Base-by-base conservation (phyloP, 192 early-diverging fungal genomes). In the Coemansia sp. region DNA sequence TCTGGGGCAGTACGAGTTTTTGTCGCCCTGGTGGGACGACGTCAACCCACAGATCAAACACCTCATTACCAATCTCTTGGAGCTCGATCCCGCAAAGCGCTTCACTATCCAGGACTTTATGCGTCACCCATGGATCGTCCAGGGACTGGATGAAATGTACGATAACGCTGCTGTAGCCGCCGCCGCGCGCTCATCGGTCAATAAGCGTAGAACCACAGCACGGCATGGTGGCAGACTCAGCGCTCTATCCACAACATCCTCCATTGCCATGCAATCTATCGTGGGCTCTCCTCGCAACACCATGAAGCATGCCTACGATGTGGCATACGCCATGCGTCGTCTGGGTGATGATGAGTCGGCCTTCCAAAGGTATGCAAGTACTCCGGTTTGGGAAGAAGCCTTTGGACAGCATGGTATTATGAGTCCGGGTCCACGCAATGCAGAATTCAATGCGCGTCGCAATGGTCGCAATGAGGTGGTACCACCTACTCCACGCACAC, bases 1-100 rank as follows among this genome's bases (percentile, higher is more conserved):
- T 1, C 77, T 81, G 41, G 93, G 93, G 11, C 78, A 89, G 50
- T 96, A 83, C 63, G 80, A 83, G 23, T 97, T 92, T 48, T 74
- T 91, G 26, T 83, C 82, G 41, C 90, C 89, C 27, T 92, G 92
- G 89, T 98, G 95, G 95, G 88, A 92, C 69, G 60, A 82, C n/a
- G 88, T 98, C 23, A 85, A 85, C 15, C 55, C 57, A 19, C 77
- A 79, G 51, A 83, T 83, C 56, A 88, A 87, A 69, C 84, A 92
- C 58, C 67, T 92, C 18, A 79, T 92, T 28, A 64, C 66, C 6
- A 74, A 82, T 53, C 67, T 89, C 43, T 65, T 92, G 2, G 80
- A 78, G 32, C 84, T 92, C 6, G 80, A 87, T 42, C 86, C 90
- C 1, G 64, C 69, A 11, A 68, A 80, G 46, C 80, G 90, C 20